Evolutionary conservation across 306 rosid species (phyloP).

Genomic region (Astragalus membranaceus): DNA sequence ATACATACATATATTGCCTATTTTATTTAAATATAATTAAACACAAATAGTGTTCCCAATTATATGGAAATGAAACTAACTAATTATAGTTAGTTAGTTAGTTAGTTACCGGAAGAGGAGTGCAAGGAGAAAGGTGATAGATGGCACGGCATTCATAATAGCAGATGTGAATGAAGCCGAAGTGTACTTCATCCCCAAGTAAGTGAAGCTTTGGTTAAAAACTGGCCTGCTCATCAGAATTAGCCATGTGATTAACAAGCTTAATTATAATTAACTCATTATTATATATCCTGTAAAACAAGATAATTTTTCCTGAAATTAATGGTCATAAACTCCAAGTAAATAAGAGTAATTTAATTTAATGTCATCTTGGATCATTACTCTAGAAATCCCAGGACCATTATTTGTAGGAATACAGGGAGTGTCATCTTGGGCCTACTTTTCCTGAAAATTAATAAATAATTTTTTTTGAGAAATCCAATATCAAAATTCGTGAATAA

Average conservation of each 20-base stretch:
- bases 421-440: constrained; percentile 65
- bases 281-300: neutral
- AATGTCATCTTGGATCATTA: constrained; percentile 22
- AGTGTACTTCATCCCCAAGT: constrained; percentile 67
- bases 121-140: constrained; percentile 58
- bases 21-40: too few relatives aligned
- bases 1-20: too few relatives aligned
- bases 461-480: neutral
- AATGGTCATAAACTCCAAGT: neutral
- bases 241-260: neutral
- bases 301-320: neutral
- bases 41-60: neutral
- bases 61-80: neutral
- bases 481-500: neutral
- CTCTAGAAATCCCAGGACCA: constrained; percentile 65
- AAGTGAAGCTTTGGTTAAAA: constrained; percentile 59
- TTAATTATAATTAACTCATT: neutral
- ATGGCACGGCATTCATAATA: constrained; percentile 67
- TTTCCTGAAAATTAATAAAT: constrained; percentile 33
- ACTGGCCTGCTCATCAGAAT: constrained; percentile 41
- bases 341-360: neutral
- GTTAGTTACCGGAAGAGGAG: constrained; percentile 47
- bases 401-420: constrained; percentile 42
- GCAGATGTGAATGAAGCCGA: constrained; percentile 69
- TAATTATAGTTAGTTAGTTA: too few relatives aligned